These are phyloP conservation scores for Talaromyces borbonicus DNA, from an alignment of 495 filamentous ascomycete genomes.

Conservation along the genomic window DNA sequence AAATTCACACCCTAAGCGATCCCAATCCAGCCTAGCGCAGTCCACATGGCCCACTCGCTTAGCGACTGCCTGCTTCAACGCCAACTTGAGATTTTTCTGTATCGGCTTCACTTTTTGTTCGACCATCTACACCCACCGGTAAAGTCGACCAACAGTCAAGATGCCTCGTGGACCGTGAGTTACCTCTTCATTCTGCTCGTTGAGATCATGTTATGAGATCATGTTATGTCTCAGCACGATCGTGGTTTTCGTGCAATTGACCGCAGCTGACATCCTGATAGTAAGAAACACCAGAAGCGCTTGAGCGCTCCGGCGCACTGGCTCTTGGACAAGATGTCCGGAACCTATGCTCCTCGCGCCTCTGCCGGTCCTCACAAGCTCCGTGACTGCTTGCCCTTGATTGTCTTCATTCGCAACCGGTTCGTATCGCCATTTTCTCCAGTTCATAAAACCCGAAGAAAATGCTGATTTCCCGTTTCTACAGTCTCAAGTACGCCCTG, in stretches of 20 bases:
- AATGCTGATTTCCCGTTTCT: constrained; percentile 12
- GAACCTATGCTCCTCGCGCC: constrained; percentile 90
- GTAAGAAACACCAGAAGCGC: constrained; percentile 99
- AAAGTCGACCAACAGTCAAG: constrained; percentile 39
- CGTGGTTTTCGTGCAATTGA: too few relatives aligned
- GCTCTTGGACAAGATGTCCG: constrained; percentile 98
- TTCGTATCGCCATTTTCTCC: constrained; percentile 14
- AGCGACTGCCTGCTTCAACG: constrained; percentile 26
- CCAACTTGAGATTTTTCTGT: constrained; percentile 8
- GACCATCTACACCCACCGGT: constrained; percentile 28
- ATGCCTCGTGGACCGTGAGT: constrained; percentile 64
- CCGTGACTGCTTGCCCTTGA: constrained; percentile 95
- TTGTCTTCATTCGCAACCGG: constrained; percentile 97
- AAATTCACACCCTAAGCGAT: not conserved
- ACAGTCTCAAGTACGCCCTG: constrained; percentile 95
- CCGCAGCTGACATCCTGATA: constrained; percentile 35
- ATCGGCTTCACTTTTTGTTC: constrained; percentile 11
- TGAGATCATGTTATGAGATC: constrained; percentile 4
- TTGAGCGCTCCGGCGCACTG: constrained; percentile 97
- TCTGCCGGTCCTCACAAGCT: constrained; percentile 98
- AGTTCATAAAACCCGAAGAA: not conserved
- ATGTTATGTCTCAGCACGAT: constrained; percentile 22
- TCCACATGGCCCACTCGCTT: constrained; percentile 23
- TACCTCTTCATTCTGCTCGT: constrained; percentile 4
- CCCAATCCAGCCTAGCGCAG: constrained; percentile 19